These are phyloP conservation scores for Neurospora tetrasperma DNA, from an alignment of 495 filamentous ascomycete species.

Conservation along the genomic window DNA sequence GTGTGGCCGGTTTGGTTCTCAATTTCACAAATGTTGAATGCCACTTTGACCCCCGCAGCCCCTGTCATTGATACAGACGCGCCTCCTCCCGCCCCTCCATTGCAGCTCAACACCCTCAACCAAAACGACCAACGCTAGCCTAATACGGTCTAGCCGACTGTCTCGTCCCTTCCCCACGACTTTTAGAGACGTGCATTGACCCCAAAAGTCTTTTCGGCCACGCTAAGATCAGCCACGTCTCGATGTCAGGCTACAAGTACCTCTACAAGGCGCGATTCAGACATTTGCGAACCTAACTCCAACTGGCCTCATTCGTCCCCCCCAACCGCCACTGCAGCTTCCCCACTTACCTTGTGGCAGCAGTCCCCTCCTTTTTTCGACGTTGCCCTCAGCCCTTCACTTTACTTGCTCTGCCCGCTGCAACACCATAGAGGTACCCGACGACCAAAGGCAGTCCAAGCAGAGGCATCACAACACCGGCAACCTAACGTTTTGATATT, in stretches of 20 bases:
- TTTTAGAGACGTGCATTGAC: neutral
- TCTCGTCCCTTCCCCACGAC: constrained; percentile 13
- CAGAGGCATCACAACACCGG: neutral
- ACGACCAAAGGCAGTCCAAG: neutral
- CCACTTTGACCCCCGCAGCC: constrained; percentile 10
- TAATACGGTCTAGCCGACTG: constrained; percentile 7
- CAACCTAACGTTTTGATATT: neutral
- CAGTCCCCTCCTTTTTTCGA: neutral
- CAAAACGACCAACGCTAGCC: constrained; percentile 20
- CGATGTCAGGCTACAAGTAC: neutral
- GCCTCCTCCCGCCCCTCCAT: constrained; percentile 11
- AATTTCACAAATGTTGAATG: constrained; percentile 26
- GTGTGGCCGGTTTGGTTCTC: neutral
- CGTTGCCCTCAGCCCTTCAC: neutral
- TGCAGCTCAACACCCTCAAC: constrained; percentile 18
- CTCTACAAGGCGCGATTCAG: neutral
- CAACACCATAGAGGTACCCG: neutral
- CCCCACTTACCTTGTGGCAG: neutral
- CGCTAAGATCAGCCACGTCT: neutral
- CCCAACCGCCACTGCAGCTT: neutral
- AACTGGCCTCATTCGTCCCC: neutral
- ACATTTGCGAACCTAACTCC: neutral
- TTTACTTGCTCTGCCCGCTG: neutral
- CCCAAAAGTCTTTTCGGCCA: neutral
- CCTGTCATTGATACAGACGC: constrained; percentile 12